These are phyloP conservation scores for Calycina herbarum DNA, from an alignment of 2,329 filamentous ascomycete species.

Conservation along the genomic window DNA sequence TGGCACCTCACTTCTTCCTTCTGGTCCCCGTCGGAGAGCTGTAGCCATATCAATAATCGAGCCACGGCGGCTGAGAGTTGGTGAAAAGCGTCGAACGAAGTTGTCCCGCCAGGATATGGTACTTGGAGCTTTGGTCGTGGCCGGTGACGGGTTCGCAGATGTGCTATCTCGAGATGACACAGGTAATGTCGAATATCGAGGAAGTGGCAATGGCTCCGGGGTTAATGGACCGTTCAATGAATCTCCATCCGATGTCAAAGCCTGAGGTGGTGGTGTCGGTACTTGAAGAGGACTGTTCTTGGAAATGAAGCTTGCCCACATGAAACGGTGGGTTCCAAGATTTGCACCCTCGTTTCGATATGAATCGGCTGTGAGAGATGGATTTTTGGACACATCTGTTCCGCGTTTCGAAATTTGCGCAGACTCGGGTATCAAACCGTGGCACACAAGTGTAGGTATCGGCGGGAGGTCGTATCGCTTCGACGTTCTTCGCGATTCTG, in stretches of 20 bases:
- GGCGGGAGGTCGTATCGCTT: conserved; percentile 25
- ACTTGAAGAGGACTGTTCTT: conserved; percentile 17
- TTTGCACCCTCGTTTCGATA: conserved; percentile 9
- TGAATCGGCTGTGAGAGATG: conserved; percentile 23
- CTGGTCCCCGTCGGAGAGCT: conserved; percentile 24
- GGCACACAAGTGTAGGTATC: conserved; percentile 28
- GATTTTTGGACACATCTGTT: conserved; percentile 17
- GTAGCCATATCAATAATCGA: conserved; percentile 29
- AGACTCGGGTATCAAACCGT: conserved; percentile 34
- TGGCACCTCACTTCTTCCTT: conserved; percentile 13
- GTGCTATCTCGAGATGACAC: neutral
- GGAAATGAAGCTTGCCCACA: conserved; percentile 32
- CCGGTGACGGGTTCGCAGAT: conserved; percentile 9
- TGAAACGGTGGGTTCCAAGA: conserved; percentile 32
- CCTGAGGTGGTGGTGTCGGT: conserved; percentile 23
- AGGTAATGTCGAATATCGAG: conserved; percentile 14
- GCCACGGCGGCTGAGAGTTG: conserved; percentile 18
- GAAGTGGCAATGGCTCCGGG: conserved; percentile 21
- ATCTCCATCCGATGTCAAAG: conserved; percentile 25
- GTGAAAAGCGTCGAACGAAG: conserved; percentile 26
- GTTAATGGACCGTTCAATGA: conserved; percentile 26
- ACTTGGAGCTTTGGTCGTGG: conserved; percentile 19
- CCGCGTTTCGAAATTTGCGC: conserved; percentile 18
- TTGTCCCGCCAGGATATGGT: conserved; percentile 26
- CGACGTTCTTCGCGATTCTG: conserved; percentile 10